These are phyloP conservation scores for Populus ilicifolia DNA, from an alignment of 345 rosid genomes.

Conservation along the genomic window DNA sequence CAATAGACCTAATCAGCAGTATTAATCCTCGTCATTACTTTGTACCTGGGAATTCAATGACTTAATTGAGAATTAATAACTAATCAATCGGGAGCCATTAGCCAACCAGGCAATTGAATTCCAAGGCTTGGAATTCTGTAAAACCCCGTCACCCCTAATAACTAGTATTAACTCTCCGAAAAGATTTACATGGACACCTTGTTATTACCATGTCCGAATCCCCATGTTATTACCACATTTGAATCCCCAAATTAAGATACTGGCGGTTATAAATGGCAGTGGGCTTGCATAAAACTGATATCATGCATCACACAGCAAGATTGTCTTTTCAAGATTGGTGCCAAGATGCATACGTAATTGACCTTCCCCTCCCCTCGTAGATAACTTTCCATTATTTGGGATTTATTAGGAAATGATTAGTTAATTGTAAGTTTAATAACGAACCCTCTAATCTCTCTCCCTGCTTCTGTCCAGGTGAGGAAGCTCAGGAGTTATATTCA, in stretches of 20 bases:
- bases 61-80: not conserved
- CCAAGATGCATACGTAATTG: no score
- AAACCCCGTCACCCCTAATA: conserved; percentile 13
- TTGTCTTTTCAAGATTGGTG: not conserved
- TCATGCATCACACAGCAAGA: not conserved
- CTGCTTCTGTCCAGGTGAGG: conserved; percentile 31
- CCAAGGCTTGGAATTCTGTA: conserved; percentile 14
- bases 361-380: not conserved
- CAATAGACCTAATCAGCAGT: no score
- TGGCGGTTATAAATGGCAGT: not conserved
- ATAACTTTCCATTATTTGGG: not conserved
- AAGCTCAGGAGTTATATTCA: conserved; percentile 56
- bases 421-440: conserved; percentile 26
- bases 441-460: conserved; percentile 41
- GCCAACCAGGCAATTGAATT: conserved; percentile 1
- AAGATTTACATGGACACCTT: not conserved
- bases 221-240: not conserved
- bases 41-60: not conserved
- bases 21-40: not conserved
- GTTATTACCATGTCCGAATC: not conserved
- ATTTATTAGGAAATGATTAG: conserved; percentile 12
- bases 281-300: not conserved
- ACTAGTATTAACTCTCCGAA: conserved; percentile 7
- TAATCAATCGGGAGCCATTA: not conserved
- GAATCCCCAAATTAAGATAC: not conserved